phyloP scores from a whole-genome alignment of 2,329 filamentous ascomycete species.

The Alternaria rosae region DNA sequence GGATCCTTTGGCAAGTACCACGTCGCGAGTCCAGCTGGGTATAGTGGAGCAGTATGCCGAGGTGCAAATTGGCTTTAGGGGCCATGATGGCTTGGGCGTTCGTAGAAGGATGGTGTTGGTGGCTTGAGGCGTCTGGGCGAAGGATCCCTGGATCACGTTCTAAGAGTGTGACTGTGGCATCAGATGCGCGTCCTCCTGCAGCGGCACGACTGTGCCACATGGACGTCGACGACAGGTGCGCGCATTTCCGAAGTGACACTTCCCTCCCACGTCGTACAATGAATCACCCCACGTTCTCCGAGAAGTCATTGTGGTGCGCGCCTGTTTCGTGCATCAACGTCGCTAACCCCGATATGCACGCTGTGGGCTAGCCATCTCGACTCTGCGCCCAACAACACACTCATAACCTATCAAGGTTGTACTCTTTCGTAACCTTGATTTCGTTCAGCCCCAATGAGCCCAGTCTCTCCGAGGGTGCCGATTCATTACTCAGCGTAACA shows the following conservation, averaged over 20 bases:
- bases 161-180: not conserved
- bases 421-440: slow-evolving; percentile 31
- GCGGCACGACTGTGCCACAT: not conserved
- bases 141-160: not conserved
- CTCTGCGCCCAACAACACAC: not conserved
- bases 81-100: slow-evolving; percentile 5
- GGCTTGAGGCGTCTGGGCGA: not conserved
- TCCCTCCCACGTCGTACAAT: not conserved
- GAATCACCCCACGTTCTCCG: not conserved
- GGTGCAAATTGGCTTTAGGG: slow-evolving; percentile 4
- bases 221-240: not conserved
- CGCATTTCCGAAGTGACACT: not conserved
- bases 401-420: slow-evolving; percentile 25
- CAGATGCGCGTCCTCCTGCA: not conserved
- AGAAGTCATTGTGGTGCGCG: not conserved
- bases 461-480: slow-evolving; percentile 16
- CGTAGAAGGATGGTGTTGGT: not conserved
- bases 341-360: not conserved
- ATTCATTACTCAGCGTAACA: slow-evolving; percentile 25
- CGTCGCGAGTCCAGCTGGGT: slow-evolving; percentile 22
- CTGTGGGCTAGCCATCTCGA: not conserved
- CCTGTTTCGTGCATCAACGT: not conserved
- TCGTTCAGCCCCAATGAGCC: slow-evolving; percentile 19
- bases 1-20: slow-evolving; percentile 21
- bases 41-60: slow-evolving; percentile 20